Evolutionary conservation across 495 filamentous ascomycete species (phyloP).

Genomic region (Bathelium albidoporum): DNA sequence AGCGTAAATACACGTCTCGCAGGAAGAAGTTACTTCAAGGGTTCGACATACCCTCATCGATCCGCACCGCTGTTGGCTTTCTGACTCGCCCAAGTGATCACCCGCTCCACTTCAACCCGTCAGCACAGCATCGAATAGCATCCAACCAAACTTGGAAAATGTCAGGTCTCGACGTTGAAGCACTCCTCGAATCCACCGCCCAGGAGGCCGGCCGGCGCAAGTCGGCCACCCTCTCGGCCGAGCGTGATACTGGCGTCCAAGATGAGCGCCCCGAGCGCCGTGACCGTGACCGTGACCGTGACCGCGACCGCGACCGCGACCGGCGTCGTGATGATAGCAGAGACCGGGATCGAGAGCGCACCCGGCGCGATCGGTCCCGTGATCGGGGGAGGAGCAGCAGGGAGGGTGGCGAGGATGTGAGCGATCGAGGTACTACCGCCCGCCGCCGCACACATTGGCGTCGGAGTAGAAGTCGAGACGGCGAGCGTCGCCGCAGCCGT

Average conservation of each 20-base stretch:
- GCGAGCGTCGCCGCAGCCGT: constrained; percentile 60
- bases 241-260: constrained; percentile 5
- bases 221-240: not conserved
- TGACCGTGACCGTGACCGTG: no score
- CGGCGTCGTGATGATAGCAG: constrained; percentile 51
- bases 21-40: not conserved
- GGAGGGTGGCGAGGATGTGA: constrained; percentile 44
- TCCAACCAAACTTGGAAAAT: constrained; percentile 37
- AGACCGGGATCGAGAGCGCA: constrained; percentile 57
- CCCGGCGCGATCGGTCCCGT: constrained; percentile 28
- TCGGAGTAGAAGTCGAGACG: constrained; percentile 70
- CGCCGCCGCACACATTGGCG: constrained; percentile 76
- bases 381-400: constrained; percentile 56
- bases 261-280: constrained; percentile 33
- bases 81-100: constrained; percentile 2
- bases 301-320: constrained; percentile 43
- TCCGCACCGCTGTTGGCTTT: not conserved
- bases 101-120: not conserved
- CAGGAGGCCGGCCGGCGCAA: constrained; percentile 25
- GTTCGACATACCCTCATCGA: not conserved
- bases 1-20: constrained; percentile 1
- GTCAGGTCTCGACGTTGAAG: constrained; percentile 90
- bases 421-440: constrained; percentile 72
- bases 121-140: not conserved
- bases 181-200: constrained; percentile 83